Percentiles rank a stretch among this genome's conserved stretches.
Evolutionary conservation across 441 rosid species (phyloP).

Genomic region (Cnidoscolus chayamansa): DNA sequence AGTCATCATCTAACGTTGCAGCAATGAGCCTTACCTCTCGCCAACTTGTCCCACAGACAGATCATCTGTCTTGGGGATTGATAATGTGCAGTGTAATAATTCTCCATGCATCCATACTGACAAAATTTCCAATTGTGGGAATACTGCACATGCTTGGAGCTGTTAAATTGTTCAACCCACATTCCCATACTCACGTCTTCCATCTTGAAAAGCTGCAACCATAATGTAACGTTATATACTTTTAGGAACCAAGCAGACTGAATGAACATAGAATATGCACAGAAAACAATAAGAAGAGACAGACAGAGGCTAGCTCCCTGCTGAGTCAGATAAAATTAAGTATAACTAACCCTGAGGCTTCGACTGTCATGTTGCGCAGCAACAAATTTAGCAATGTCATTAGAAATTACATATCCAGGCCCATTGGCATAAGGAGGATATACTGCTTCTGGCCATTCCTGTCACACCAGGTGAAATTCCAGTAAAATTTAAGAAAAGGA

Average conservation of each 20-base stretch:
- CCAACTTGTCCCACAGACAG: conserved; percentile 85
- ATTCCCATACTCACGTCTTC: conserved; percentile 99
- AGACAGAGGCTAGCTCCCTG: conserved; percentile 1
- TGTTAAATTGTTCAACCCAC: conserved; percentile 92
- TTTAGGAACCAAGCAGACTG: background rate
- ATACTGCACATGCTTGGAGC: conserved; percentile 60
- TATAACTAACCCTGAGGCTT: conserved; percentile 62
- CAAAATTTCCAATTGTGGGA: conserved; percentile 95
- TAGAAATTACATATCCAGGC: conserved; percentile 85
- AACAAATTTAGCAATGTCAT: conserved; percentile 63
- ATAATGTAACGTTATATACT: background rate
- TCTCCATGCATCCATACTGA: conserved; percentile 87
- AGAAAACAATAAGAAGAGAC: background rate
- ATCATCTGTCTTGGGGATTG: conserved; percentile 97
- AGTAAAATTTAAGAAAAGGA: conserved; percentile 10
- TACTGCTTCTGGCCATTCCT: conserved; percentile 94
- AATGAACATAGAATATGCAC: background rate
- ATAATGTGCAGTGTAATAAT: conserved; percentile 89
- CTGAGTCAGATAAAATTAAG: background rate
- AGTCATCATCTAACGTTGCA: conserved; percentile 74
- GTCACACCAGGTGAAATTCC: conserved; percentile 31
- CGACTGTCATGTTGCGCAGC: conserved; percentile 52
- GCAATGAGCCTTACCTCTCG: conserved; percentile 65
- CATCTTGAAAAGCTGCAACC: conserved; percentile 88
- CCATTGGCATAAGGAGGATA: conserved; percentile 98